phyloP scores from a whole-genome alignment of 192 early-diverging fungal species.

The Entomortierella lignicola region DNA sequence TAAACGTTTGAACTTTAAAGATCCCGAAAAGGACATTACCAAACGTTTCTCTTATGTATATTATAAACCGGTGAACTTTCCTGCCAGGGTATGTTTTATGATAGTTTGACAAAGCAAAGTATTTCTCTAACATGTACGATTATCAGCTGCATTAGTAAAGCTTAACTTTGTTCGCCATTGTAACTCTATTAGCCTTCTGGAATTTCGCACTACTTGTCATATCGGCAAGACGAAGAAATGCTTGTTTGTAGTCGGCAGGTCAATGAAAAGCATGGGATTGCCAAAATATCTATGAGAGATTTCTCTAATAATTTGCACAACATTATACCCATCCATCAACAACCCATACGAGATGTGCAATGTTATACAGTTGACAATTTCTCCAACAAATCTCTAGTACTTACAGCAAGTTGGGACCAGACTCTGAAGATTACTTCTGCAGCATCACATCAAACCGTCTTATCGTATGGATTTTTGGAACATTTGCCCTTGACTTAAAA shows the following conservation, averaged over 20 bases:
- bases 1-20: constrained; percentile 6
- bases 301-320: constrained; percentile 2
- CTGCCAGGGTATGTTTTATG: constrained; percentile 6
- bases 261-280: constrained; percentile 16
- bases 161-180: no score
- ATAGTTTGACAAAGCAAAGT: no score
- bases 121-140: constrained; percentile 2
- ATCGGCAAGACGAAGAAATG: constrained; percentile 41
- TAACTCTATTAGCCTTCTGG: background rate
- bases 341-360: constrained; percentile 44
- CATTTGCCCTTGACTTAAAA: no score
- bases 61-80: background rate
- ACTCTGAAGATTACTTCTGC: constrained; percentile 39
- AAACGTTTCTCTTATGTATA: constrained; percentile 3
- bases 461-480: constrained; percentile 16
- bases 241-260: constrained; percentile 25
- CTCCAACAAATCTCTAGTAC: constrained; percentile 24
- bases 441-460: constrained; percentile 1
- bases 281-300: constrained; percentile 43
- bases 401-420: constrained; percentile 51
- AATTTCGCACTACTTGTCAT: constrained; percentile 23
- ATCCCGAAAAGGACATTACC: constrained; percentile 2
- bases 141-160: no score
- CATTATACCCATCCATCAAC: constrained; percentile 37
- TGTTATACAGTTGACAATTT: constrained; percentile 12